A percentile compares a stretch with the other conserved stretches of the same genome.
Evolutionary conservation across 805 yeast species (phyloP).

Genomic region (Hanseniaspora lindneri): DNA sequence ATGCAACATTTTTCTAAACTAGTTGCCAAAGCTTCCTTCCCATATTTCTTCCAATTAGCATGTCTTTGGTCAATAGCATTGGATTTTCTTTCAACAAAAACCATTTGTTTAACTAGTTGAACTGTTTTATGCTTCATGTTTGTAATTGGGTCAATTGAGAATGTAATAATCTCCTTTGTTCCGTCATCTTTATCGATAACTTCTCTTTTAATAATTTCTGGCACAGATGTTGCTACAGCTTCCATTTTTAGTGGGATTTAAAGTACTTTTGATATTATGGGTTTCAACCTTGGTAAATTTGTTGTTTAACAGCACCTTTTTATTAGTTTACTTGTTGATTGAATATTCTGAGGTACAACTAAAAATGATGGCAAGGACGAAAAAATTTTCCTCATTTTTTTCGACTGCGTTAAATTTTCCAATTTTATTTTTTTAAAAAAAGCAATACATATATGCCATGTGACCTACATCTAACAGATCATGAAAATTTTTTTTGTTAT

Average conservation of each 20-base stretch:
- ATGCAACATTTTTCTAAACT: constrained; percentile 34
- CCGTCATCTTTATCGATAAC: constrained; percentile 74
- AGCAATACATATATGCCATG: too few relatives aligned
- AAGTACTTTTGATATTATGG: too few relatives aligned
- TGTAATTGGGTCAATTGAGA: constrained; percentile 56
- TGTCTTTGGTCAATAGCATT: constrained; percentile 78
- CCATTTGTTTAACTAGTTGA: constrained; percentile 67
- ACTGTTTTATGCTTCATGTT: constrained; percentile 82
- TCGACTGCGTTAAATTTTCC: too few relatives aligned
- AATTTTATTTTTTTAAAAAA: too few relatives aligned
- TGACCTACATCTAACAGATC: too few relatives aligned
- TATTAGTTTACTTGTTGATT: background rate
- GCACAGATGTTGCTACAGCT: background rate
- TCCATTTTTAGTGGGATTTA: background rate
- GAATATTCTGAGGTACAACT: too few relatives aligned
- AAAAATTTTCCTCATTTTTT: too few relatives aligned
- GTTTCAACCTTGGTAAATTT: too few relatives aligned
- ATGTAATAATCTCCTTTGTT: constrained; percentile 62
- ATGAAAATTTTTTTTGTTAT: too few relatives aligned
- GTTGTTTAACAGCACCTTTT: too few relatives aligned
- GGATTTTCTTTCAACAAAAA: constrained; percentile 69
- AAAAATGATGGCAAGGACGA: too few relatives aligned
- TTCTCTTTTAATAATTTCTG: constrained; percentile 57
- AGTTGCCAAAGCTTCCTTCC: constrained; percentile 76
- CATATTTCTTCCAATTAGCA: constrained; percentile 70